phyloP scores from a whole-genome alignment of 2,329 filamentous ascomycete genomes.

The Beauveria asiatica region DNA sequence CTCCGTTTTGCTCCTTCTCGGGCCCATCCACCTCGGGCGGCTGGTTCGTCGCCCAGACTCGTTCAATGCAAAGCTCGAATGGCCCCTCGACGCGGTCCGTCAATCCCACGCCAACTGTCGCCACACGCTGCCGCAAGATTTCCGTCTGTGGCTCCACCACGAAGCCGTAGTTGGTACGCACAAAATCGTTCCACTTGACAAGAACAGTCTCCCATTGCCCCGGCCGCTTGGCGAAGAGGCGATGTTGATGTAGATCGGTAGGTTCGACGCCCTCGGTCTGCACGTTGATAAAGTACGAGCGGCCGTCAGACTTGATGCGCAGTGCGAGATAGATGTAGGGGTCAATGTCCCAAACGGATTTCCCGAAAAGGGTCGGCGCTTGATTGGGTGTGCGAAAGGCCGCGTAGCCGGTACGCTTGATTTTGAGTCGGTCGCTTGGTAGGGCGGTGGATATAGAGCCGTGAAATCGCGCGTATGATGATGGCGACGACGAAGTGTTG shows the following conservation, averaged over 20 bases:
- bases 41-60: constrained; percentile 81
- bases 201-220: constrained; percentile 95
- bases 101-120: constrained; percentile 76
- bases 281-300: constrained; percentile 89
- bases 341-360: constrained; percentile 80
- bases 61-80: constrained; percentile 78
- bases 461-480: constrained; percentile 67
- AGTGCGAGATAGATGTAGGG: constrained; percentile 81
- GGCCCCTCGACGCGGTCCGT: constrained; percentile 84
- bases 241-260: constrained; percentile 93
- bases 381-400: constrained; percentile 80
- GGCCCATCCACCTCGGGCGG: constrained; percentile 17
- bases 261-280: constrained; percentile 91
- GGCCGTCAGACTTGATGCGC: constrained; percentile 80
- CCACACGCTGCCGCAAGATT: constrained; percentile 76
- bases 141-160: constrained; percentile 90
- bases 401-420: constrained; percentile 78
- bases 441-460: constrained; percentile 82
- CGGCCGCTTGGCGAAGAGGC: constrained; percentile 67
- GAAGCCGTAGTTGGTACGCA: constrained; percentile 85
- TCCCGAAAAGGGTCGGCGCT: constrained; percentile 73
- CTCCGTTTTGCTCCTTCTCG: constrained; percentile 18
- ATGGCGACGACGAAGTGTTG: constrained; percentile 13
- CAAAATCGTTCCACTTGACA: constrained; percentile 86
- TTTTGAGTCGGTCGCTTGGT: constrained; percentile 61